Conservation (phyloP, 2,329 filamentous ascomycete genomes). For the Calycina herbarum region DNA sequence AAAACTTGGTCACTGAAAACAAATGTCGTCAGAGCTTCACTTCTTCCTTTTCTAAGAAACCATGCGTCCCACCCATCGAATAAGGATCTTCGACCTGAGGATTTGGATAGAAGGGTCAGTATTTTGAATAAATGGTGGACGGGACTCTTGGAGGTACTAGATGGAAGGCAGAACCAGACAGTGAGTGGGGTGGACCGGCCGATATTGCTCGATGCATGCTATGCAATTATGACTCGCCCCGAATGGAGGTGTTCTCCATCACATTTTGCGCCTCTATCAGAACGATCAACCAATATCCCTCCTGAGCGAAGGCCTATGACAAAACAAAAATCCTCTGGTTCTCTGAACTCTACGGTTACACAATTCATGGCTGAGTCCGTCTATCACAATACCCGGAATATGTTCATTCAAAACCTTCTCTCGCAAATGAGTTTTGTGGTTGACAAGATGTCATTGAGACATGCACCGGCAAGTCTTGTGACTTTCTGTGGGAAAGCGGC, state of each 20-base stretch:
- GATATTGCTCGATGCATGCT: slow-evolving; percentile 66
- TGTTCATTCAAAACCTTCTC: slow-evolving; percentile 68
- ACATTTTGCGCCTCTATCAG: slow-evolving; percentile 52
- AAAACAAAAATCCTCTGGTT: slow-evolving; percentile 46
- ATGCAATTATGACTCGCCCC: slow-evolving; percentile 68
- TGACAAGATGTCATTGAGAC: slow-evolving; percentile 69
- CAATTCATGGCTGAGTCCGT: slow-evolving; percentile 71
- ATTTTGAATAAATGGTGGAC: slow-evolving; percentile 78
- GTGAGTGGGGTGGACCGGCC: slow-evolving; percentile 70
- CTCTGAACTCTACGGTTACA: slow-evolving; percentile 57
- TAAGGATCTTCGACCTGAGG: slow-evolving; percentile 61
- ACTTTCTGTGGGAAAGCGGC: slow-evolving; percentile 72
- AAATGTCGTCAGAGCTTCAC: slow-evolving; percentile 63
- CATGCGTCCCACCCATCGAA: slow-evolving; percentile 60
- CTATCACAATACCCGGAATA: slow-evolving; percentile 69
- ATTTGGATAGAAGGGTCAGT: slow-evolving; percentile 65
- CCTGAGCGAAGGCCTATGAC: slow-evolving; percentile 31
- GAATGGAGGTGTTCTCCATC: slow-evolving; percentile 67
- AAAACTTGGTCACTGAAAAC: slow-evolving; percentile 69
- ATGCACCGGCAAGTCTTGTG: slow-evolving; percentile 55
- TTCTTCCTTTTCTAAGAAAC: slow-evolving; percentile 65
- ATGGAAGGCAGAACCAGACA: slow-evolving; percentile 66
- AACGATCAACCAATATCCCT: slow-evolving; percentile 40
- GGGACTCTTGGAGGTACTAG: slow-evolving; percentile 66
- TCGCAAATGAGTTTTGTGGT: slow-evolving; percentile 72